A percentile compares a stretch with the other conserved stretches of the same genome.
Evolutionary conservation across 192 early-diverging fungal genomes (phyloP).

Genomic region (Chytriomyces sp.): DNA sequence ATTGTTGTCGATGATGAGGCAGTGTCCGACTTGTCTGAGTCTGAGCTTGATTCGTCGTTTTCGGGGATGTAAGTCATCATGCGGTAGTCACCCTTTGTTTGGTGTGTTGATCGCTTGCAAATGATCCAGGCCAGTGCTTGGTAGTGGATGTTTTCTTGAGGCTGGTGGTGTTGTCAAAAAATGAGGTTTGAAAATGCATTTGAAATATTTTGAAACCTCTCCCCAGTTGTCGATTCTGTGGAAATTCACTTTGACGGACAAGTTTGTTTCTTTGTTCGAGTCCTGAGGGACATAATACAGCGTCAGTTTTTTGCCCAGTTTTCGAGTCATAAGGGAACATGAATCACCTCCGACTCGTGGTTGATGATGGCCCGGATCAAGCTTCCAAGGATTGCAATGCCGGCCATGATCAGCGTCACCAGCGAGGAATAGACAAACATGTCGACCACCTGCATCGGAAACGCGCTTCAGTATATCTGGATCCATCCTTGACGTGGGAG

Average conservation of each 20-base stretch:
- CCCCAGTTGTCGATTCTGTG: conserved; percentile 35
- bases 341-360: conserved; percentile 22
- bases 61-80: conserved; percentile 36
- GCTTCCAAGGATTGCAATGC: conserved; percentile 31
- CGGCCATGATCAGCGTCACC: conserved; percentile 38
- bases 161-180: not conserved
- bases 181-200: not conserved
- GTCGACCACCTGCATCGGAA: conserved; percentile 23
- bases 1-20: not conserved
- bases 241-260: conserved; percentile 38
- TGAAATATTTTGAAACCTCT: not conserved
- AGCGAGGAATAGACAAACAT: conserved; percentile 46
- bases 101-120: conserved; percentile 13
- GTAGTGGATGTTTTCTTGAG: conserved; percentile 27
- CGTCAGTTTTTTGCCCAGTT: not conserved
- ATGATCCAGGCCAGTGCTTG: conserved; percentile 41
- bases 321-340: conserved; percentile 9
- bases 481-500: too few relatives aligned
- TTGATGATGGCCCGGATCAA: conserved; percentile 22
- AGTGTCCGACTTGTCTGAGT: conserved; percentile 27
- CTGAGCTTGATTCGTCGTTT: conserved; percentile 27
- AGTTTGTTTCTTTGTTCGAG: not conserved
- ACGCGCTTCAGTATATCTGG: too few relatives aligned
- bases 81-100: conserved; percentile 37
- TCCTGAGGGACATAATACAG: not conserved